Evolutionary conservation across 2,329 filamentous ascomycete species (phyloP).

Genomic region (Colletotrichum horii): DNA sequence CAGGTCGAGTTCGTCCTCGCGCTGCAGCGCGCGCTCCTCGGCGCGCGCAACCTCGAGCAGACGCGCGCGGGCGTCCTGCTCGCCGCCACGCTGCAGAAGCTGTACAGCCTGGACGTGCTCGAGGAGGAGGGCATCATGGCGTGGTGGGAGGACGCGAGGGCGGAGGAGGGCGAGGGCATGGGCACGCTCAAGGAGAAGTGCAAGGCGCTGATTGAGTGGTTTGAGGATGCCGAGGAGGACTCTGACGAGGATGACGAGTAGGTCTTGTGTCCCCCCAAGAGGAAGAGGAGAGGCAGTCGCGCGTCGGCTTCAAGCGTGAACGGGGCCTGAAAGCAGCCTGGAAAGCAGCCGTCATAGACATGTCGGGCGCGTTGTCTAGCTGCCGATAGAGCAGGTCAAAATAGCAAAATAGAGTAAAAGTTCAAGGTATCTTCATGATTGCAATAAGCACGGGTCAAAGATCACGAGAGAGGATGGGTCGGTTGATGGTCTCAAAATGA

Average conservation of each 20-base stretch:
- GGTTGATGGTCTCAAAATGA: not conserved
- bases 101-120: conserved; percentile 83
- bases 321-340: not conserved
- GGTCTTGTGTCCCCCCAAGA: conserved; percentile 1
- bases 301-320: not conserved
- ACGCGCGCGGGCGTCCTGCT: conserved; percentile 66
- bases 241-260: conserved; percentile 38
- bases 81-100: conserved; percentile 79
- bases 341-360: not conserved
- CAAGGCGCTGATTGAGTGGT: conserved; percentile 80
- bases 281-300: not conserved
- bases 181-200: conserved; percentile 74
- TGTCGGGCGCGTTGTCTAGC: not conserved
- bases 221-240: conserved; percentile 76
- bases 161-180: conserved; percentile 72
- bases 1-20: conserved; percentile 86
- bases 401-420: conserved; percentile 7
- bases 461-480: not conserved
- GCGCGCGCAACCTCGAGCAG: conserved; percentile 62
- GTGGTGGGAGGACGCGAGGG: conserved; percentile 84
- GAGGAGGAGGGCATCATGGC: conserved; percentile 87
- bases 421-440: not conserved
- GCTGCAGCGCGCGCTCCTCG: conserved; percentile 79
- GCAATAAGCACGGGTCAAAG: not conserved
- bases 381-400: not conserved